A percentile compares a stretch with the other conserved stretches of the same genome.
phyloP scores from a whole-genome alignment of 2,329 filamentous ascomycete species.

The Whalleya microplaca region DNA sequence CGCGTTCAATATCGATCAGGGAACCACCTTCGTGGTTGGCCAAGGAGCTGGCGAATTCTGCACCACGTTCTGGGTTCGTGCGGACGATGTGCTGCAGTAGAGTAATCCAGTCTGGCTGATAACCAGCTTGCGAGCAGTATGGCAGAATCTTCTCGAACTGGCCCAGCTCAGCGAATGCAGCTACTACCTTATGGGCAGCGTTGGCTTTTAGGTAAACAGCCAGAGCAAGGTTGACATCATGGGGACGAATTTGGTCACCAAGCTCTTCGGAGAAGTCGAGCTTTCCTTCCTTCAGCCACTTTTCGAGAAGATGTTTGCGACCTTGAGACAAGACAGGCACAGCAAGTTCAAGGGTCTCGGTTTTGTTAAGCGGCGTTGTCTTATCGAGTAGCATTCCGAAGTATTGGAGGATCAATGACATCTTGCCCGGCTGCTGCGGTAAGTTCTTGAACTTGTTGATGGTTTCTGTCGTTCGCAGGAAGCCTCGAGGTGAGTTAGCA shows the following conservation, averaged over 20 bases:
- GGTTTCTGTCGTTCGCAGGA: constrained; percentile 90
- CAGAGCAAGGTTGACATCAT: constrained; percentile 87
- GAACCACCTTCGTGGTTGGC: constrained; percentile 88
- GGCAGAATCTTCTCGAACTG: constrained; percentile 97
- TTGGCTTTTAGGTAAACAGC: constrained; percentile 90
- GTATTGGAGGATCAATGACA: constrained; percentile 95
- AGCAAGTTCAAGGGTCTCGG: constrained; percentile 92
- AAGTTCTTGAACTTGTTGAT: constrained; percentile 95
- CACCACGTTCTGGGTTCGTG: constrained; percentile 88
- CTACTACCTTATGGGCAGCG: constrained; percentile 90
- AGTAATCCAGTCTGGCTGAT: constrained; percentile 93
- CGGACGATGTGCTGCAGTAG: constrained; percentile 91
- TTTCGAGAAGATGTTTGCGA: constrained; percentile 93
- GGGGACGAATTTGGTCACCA: constrained; percentile 87
- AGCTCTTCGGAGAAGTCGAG: constrained; percentile 95
- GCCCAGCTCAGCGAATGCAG: constrained; percentile 90
- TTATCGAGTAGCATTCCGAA: constrained; percentile 98
- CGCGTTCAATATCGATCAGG: constrained; percentile 88
- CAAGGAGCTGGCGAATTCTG: constrained; percentile 91
- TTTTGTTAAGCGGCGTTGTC: constrained; percentile 79
- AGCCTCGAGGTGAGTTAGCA: constrained; percentile 93
- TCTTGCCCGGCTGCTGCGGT: constrained; percentile 78
- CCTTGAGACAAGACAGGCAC: constrained; percentile 91
- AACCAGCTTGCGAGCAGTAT: constrained; percentile 82
- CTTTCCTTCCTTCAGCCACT: constrained; percentile 97